Evolutionary conservation across 2,329 filamentous ascomycete species (phyloP), one percentile per base, ranked within the genome.

Genomic region (Aureobasidium subglaciale): DNA sequence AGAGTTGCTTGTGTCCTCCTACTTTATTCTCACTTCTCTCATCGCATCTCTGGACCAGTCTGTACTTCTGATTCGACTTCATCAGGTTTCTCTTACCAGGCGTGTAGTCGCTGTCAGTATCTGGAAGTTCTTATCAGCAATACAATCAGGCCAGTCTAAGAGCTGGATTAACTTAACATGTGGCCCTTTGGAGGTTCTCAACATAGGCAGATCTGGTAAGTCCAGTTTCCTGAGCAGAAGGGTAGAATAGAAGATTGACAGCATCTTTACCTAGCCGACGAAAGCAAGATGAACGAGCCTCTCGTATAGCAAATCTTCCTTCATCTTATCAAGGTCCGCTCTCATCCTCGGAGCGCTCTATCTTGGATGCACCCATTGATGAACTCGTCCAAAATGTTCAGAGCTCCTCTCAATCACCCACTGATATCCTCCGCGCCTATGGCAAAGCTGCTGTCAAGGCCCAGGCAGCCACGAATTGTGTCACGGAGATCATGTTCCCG

Each of bases 381-480:
- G 78, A 87, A 56, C 81, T 96, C 3, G 90, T 96, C 5, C 73
- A 84, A 59, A 82, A 86, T 73, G 87, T 96, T 3, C 88, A 92
- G 29, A 79, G 81, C n/a, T 80, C 84, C 41, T 72, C 76, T 53
- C 75, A 83, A 46, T 78, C 80, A 11, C 85, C 91, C 0, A 68
- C 85, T 22, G 84, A 90, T 59, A 81, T 96, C 43, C 82, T 96
- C n/a, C 83, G 78, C 58, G 84, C 90, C 10, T 97, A 96, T 68
- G 87, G 87, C 64, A 96, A 95, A 70, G 85, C 92, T 18, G 87
- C 91, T 0, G 68, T 95, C 52, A 86, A 84, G 65, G 91, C 90
- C 1, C 92, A 96, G 32, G 79, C 85, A 59, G 86, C 86, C 71
- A 96, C 90, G 2, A 96, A 96, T 69, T 95, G 89, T 66, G 73